Conservation (phyloP, 2,329 filamentous ascomycete genomes). For the Coniochaeta hoffmannii region DNA sequence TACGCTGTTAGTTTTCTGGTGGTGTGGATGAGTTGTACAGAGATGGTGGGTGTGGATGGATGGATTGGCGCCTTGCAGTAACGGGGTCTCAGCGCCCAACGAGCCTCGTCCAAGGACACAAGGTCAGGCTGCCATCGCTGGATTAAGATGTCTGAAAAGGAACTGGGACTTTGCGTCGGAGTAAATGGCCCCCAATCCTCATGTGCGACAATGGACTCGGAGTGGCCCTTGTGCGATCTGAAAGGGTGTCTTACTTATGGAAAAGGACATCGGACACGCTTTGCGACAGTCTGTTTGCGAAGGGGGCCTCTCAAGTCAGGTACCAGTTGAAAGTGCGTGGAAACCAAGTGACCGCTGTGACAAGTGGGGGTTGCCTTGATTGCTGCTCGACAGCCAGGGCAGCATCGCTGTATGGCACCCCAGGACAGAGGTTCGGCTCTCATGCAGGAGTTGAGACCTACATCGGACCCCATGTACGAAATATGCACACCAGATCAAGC, state of each 20-base stretch:
- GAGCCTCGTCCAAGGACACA: constrained; percentile 22
- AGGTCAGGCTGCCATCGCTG: constrained; percentile 25
- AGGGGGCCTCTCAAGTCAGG: too few relatives aligned
- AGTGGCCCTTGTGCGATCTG: too few relatives aligned
- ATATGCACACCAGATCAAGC: neutral
- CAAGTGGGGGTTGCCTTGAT: neutral
- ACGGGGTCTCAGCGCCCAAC: constrained; percentile 43
- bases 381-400: too few relatives aligned
- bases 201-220: too few relatives aligned
- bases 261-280: too few relatives aligned
- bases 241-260: too few relatives aligned
- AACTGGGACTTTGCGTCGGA: constrained; percentile 14
- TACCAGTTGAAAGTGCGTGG: neutral
- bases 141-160: constrained; percentile 15
- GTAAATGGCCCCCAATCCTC: too few relatives aligned
- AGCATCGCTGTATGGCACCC: neutral
- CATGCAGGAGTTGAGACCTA: constrained; percentile 2
- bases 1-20: too few relatives aligned
- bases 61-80: constrained; percentile 34
- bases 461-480: neutral
- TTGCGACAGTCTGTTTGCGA: too few relatives aligned
- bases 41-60: constrained; percentile 12
- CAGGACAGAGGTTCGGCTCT: neutral
- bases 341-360: neutral
- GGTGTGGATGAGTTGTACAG: constrained; percentile 43